Percentiles rank a stretch among this genome's conserved stretches.
Conservation (phyloP, 352 stramenopile species). For the Peronospora farinosa region DNA sequence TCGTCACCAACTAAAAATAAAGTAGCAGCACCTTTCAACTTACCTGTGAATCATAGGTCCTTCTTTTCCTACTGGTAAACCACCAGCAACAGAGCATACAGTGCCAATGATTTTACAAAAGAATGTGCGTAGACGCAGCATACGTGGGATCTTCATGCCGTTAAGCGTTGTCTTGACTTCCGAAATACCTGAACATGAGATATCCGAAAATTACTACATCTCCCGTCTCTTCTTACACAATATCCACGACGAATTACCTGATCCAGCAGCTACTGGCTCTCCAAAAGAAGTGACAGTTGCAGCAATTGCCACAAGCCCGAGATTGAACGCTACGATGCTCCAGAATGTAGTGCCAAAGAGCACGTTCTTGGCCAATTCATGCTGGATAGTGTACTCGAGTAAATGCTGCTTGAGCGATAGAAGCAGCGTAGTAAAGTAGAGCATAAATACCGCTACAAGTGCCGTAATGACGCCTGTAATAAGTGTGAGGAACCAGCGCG, state of each 20-base stretch:
- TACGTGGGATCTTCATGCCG: slow-evolving; percentile 79
- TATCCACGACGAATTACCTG: slow-evolving; percentile 25
- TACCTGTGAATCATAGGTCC: slow-evolving; percentile 89
- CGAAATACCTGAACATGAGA: slow-evolving; percentile 64
- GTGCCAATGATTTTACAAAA: slow-evolving; percentile 87
- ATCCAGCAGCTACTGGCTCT: slow-evolving; percentile 73
- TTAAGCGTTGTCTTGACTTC: slow-evolving; percentile 92
- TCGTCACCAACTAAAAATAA: slow-evolving; percentile 21
- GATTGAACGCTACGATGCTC: slow-evolving; percentile 61
- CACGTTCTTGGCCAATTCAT: slow-evolving; percentile 50
- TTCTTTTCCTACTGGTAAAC: slow-evolving; percentile 88
- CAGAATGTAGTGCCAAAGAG: slow-evolving; percentile 73
- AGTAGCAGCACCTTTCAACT: background rate
- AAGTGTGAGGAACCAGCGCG: slow-evolving; percentile 75
- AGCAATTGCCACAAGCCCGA: slow-evolving; percentile 65
- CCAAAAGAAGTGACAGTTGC: slow-evolving; percentile 64
- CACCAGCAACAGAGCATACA: slow-evolving; percentile 76
- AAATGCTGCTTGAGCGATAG: slow-evolving; percentile 65
- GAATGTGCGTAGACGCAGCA: slow-evolving; percentile 72
- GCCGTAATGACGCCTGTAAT: slow-evolving; percentile 68
- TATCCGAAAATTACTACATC: background rate
- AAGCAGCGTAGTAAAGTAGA: slow-evolving; percentile 71
- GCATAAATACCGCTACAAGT: slow-evolving; percentile 68
- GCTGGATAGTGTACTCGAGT: slow-evolving; percentile 54
- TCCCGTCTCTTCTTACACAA: slow-evolving; percentile 4